Base-by-base conservation (phyloP, 768 basidiomycete species). In the Lactifluus pinguis region DNA sequence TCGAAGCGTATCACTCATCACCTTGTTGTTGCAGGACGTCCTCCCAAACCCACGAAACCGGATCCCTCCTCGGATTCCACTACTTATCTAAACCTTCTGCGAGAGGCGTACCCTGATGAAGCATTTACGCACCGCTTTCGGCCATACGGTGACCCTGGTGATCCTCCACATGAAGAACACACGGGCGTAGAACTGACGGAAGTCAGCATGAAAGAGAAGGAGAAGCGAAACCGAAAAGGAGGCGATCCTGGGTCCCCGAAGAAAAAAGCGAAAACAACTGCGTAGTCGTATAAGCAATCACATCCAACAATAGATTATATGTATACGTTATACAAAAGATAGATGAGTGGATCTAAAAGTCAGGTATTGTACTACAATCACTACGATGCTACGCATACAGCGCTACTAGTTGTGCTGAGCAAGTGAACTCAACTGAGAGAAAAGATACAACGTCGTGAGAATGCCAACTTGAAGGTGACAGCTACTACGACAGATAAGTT, bases 361-460 rank as follows among this genome's bases (percentile, higher is more conserved):
- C 19, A 15, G 11, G n/a, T 49, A 25, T 21, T 13, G 29, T 41
- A 25, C 15, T n/a, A 10, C 25, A 53, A 11, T 39, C 9, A 25
- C 34, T 59, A 51, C 6, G 9, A 39, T 9, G 36, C 6, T 6
- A 25, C 21, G 7, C 14, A 6, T 19, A 13, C 19, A n/a, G 61
- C 19, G n/a, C 48, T 49, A 59, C n/a, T n/a, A n/a, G n/a, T n/a
- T n/a, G 25, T 2, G 25, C 25, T 25, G 2, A 14, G 67, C 67
- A 2, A 82, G 86, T 85, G 32, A 90, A 73, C 70, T 84, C 80
- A n/a, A n/a, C n/a, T n/a, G n/a, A n/a, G 66, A 88, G 91, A 69
- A 87, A 88, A 0, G 81, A 66, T 2, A 92, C 91, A 9, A 98
- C n/a, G n/a, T n/a, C n/a, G 80, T 8, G n/a, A 95, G 75, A 21